Conservation (phyloP, 164 flowering plant genomes). For the Liriodendron chinense region DNA sequence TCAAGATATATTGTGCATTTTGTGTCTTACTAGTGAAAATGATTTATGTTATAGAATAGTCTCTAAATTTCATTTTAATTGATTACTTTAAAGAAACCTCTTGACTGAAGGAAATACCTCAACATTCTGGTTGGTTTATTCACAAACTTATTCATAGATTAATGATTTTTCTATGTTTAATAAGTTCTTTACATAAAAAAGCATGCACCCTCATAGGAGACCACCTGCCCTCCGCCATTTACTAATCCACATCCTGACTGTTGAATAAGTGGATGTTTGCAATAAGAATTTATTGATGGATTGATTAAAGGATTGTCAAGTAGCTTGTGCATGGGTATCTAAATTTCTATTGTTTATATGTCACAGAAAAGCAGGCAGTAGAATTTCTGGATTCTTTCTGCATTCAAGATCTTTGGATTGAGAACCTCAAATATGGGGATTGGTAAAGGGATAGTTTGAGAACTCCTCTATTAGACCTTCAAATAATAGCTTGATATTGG, state of each 20-base stretch:
- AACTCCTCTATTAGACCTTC: too few species aligned
- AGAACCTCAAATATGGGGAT: too few species aligned
- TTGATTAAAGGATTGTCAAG: background rate
- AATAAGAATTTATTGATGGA: background rate
- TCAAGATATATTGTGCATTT: background rate
- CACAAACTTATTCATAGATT: conserved; percentile 3
- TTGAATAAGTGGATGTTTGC: background rate
- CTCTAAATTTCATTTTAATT: conserved; percentile 8
- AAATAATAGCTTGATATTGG: too few species aligned
- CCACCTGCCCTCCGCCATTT: too few species aligned
- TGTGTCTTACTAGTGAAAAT: background rate
- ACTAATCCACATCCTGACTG: too few species aligned
- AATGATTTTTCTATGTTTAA: conserved; percentile 3
- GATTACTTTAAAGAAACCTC: conserved; percentile 58
- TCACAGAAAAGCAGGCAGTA: too few species aligned
- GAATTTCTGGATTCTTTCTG: too few species aligned
- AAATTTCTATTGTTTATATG: too few species aligned
- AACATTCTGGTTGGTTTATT: conserved; percentile 86
- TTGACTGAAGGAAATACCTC: conserved; percentile 83
- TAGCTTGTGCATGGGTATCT: too few species aligned
- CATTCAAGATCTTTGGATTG: too few species aligned
- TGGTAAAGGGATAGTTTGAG: too few species aligned
- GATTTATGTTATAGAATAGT: background rate
- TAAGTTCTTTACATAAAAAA: background rate
- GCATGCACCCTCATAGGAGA: background rate